These are phyloP conservation scores for Gymnopilus dilepis DNA, from an alignment of 768 basidiomycete genomes.

Conservation along the genomic window DNA sequence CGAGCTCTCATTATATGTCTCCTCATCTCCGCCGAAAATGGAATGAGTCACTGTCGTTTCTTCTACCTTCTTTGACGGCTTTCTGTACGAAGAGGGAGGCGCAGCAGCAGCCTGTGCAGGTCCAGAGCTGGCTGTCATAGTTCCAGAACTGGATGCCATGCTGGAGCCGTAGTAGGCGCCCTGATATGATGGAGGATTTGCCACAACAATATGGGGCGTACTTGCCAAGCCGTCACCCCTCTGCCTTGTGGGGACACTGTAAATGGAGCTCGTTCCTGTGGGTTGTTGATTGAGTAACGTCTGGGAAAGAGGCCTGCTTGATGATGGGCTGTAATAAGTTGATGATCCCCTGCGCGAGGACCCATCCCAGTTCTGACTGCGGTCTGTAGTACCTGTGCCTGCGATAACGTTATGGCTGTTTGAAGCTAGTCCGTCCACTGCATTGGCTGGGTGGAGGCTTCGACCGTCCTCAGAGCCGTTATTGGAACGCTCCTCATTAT, in stretches of 20 bases:
- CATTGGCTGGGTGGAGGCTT: neutral
- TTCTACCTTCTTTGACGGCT: neutral
- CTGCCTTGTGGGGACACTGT: neutral
- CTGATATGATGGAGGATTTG: neutral
- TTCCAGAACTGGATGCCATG: neutral
- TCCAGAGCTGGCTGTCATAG: neutral
- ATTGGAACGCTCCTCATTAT: neutral
- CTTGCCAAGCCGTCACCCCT: neutral
- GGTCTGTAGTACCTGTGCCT: neutral
- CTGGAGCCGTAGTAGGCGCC: neutral
- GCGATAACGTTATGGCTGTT: neutral
- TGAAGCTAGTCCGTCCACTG: neutral
- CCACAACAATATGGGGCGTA: neutral
- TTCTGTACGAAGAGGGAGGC: neutral
- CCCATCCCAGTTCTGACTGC: neutral
- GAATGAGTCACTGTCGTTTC: neutral
- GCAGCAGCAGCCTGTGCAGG: neutral
- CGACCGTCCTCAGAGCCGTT: neutral
- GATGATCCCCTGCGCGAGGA: neutral
- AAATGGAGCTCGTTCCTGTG: neutral
- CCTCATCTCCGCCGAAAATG: neutral
- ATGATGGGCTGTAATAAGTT: neutral
- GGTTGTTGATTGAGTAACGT: neutral
- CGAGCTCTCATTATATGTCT: neutral
- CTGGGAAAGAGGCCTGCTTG: neutral